phyloP scores from a whole-genome alignment of 1,284 basidiomycete species.

The Malassezia slooffiae region DNA sequence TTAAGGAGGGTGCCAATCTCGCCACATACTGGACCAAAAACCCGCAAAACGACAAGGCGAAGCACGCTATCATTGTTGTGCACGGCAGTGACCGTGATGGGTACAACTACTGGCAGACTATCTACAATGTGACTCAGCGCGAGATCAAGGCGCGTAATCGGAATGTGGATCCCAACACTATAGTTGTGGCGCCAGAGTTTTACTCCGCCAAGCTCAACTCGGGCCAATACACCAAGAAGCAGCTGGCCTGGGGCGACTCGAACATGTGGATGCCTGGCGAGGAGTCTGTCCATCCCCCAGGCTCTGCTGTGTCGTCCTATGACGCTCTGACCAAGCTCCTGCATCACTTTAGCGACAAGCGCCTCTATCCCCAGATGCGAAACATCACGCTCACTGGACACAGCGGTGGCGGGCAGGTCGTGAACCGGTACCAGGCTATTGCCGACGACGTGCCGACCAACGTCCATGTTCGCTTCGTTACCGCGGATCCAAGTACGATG shows the following conservation, averaged over 20 bases:
- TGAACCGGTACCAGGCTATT: constrained; percentile 24
- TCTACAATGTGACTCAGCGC: constrained; percentile 20
- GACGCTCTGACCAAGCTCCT: constrained; percentile 22
- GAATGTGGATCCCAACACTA: constrained; percentile 17
- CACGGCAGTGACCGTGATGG: constrained; percentile 32
- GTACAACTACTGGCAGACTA: constrained; percentile 19
- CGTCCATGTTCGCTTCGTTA: constrained; percentile 23
- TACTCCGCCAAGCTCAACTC: constrained; percentile 22
- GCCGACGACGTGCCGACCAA: not conserved
- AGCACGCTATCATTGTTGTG: constrained; percentile 24
- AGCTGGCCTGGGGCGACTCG: constrained; percentile 26
- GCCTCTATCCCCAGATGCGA: constrained; percentile 26
- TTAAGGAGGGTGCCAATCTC: not conserved
- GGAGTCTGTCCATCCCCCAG: constrained; percentile 17
- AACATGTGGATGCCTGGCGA: constrained; percentile 32
- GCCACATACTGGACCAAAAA: constrained; percentile 1
- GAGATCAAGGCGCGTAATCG: constrained; percentile 8
- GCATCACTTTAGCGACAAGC: constrained; percentile 12
- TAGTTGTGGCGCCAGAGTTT: constrained; percentile 31
- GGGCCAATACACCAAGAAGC: constrained; percentile 11
- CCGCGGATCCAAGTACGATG: constrained; percentile 26
- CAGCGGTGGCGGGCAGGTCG: constrained; percentile 32
- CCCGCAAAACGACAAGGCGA: not conserved
- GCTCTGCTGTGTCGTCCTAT: constrained; percentile 15
- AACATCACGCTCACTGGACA: constrained; percentile 34